phyloP scores from a whole-genome alignment of 805 yeast genomes.

The Ascoidea rubescens region DNA sequence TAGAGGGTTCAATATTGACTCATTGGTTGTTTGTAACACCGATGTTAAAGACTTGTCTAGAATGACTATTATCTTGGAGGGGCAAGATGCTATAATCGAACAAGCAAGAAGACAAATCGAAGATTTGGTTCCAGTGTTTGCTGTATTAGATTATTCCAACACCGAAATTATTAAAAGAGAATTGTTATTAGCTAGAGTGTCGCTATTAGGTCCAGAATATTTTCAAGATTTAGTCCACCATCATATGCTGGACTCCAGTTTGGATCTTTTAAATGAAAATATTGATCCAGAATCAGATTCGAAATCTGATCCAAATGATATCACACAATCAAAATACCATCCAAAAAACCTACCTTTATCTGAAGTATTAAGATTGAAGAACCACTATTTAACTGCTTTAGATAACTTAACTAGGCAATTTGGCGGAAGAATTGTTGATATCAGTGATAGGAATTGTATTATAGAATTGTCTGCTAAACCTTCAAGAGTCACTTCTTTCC shows the following conservation, averaged over 20 bases:
- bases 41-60: conserved; percentile 91
- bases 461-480: conserved; percentile 94
- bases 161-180: conserved; percentile 87
- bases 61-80: conserved; percentile 91
- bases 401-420: conserved; percentile 70
- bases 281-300: conserved; percentile 24
- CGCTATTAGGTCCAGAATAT: conserved; percentile 94
- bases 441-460: conserved; percentile 84
- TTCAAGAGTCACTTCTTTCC: conserved; percentile 71
- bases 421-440: conserved; percentile 88
- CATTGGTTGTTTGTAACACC: conserved; percentile 91
- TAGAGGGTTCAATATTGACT: conserved; percentile 95
- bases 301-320: conserved; percentile 23
- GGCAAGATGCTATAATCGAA: conserved; percentile 92
- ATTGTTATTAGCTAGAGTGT: conserved; percentile 79
- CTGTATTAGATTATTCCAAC: conserved; percentile 86
- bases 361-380: conserved; percentile 89
- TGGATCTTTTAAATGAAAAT: conserved; percentile 8
- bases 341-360: conserved; percentile 84
- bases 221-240: conserved; percentile 88
- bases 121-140: conserved; percentile 96
- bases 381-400: conserved; percentile 75
- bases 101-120: conserved; percentile 98
- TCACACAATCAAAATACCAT: conserved; percentile 38
- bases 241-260: conserved; percentile 32